Conservation (phyloP, 2,329 filamentous ascomycete genomes). For the Mollisiaceae sp. region DNA sequence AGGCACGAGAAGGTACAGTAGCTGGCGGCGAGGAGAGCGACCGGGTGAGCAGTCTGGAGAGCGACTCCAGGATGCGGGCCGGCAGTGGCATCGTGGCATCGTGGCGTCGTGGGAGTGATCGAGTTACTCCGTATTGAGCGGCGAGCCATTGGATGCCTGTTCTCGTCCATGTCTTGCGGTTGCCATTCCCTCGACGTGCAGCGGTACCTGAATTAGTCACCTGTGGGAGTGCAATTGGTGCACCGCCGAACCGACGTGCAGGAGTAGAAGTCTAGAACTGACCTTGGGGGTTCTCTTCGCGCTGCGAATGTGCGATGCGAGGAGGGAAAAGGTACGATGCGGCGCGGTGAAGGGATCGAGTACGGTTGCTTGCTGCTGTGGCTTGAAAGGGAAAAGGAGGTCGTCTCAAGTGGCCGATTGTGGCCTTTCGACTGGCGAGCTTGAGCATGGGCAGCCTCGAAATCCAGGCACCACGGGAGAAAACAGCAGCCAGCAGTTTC, state of each 20-base stretch:
- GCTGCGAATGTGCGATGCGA: not conserved
- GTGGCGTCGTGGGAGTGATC: not conserved
- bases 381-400: not conserved
- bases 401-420: not conserved
- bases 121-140: not conserved
- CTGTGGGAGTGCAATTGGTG: not conserved
- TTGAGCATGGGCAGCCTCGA: not conserved
- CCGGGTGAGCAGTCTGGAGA: not conserved
- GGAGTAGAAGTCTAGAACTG: not conserved
- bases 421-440: not conserved
- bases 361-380: slow-evolving; percentile 11
- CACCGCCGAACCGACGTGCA: not conserved
- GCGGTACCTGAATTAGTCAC: slow-evolving; percentile 4
- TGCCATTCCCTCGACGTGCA: slow-evolving; percentile 1
- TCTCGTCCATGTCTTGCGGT: not conserved
- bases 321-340: not conserved
- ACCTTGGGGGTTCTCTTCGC: not conserved
- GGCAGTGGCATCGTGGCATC: not conserved
- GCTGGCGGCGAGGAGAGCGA: not conserved
- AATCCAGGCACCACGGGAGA: not conserved
- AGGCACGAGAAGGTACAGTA: not conserved
- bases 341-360: not conserved
- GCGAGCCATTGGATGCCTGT: slow-evolving; percentile 3
- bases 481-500: not conserved
- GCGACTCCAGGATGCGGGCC: not conserved